Percentiles rank a stretch among this genome's conserved stretches.
These are phyloP conservation scores for Edaphochlamys debaryana DNA, from an alignment of 139 green algal genomes.

Conservation along the genomic window DNA sequence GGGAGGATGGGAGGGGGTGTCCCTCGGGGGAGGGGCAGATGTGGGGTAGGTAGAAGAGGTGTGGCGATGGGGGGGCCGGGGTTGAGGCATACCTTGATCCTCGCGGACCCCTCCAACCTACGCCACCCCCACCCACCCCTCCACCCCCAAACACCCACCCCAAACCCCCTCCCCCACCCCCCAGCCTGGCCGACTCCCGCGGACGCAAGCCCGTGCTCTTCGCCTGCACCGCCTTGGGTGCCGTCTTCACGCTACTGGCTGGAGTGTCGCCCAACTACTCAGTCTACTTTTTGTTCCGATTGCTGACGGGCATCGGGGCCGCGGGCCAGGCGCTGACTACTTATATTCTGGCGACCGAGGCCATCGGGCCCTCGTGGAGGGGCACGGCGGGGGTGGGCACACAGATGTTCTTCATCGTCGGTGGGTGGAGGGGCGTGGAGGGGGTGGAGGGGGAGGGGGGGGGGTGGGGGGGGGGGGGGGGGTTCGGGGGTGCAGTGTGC, in stretches of 20 bases:
- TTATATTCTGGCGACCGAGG: slow-evolving; percentile 66
- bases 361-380: slow-evolving; percentile 64
- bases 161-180: too few species aligned
- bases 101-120: too few species aligned
- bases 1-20: too few species aligned
- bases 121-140: too few species aligned
- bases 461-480: not conserved
- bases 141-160: too few species aligned
- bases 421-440: not conserved
- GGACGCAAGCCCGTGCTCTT: slow-evolving; percentile 50
- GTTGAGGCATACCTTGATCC: too few species aligned
- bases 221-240: slow-evolving; percentile 35
- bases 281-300: slow-evolving; percentile 59
- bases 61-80: too few species aligned
- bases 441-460: not conserved
- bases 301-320: slow-evolving; percentile 58
- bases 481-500: not conserved
- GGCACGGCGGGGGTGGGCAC: slow-evolving; percentile 46
- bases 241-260: slow-evolving; percentile 22
- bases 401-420: slow-evolving; percentile 42
- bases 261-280: slow-evolving; percentile 53
- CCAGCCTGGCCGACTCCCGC: slow-evolving; percentile 18
- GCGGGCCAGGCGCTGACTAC: slow-evolving; percentile 58
- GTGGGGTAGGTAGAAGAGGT: too few species aligned
- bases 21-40: too few species aligned